Conservation (phyloP, 257 asterid species). For the Paulownia fortunei region DNA sequence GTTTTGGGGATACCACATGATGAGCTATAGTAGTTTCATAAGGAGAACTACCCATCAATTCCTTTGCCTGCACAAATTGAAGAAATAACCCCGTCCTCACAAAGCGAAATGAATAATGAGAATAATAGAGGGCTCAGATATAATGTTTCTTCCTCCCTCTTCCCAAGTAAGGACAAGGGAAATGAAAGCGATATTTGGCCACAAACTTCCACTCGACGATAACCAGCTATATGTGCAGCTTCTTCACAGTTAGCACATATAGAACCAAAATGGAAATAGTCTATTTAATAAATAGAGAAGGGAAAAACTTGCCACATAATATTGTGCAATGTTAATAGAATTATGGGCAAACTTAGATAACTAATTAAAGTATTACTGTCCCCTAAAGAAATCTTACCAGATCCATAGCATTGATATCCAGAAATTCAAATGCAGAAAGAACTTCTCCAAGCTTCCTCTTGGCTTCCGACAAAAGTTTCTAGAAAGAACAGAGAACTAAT, state of each 20-base stretch:
- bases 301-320: slow-evolving; percentile 3
- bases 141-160: neutral
- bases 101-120: slow-evolving; percentile 11
- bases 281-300: neutral
- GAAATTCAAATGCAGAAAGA: slow-evolving; percentile 94
- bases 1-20: neutral
- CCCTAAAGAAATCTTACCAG: slow-evolving; percentile 60
- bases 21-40: neutral
- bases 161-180: neutral
- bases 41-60: slow-evolving; percentile 8
- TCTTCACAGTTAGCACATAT: neutral
- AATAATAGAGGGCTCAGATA: neutral
- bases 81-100: neutral
- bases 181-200: neutral
- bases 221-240: neutral
- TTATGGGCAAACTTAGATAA: slow-evolving; percentile 16
- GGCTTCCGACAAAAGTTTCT: slow-evolving; percentile 87
- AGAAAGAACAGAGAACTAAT: slow-evolving; percentile 35
- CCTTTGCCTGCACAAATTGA: slow-evolving; percentile 10
- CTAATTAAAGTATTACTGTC: neutral
- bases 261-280: neutral
- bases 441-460: slow-evolving; percentile 94
- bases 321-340: slow-evolving; percentile 4
- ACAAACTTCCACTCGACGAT: neutral
- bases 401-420: slow-evolving; percentile 85